A percentile compares a stretch with the other conserved stretches of the same genome.
These are phyloP conservation scores for Boletus vinaceobasis DNA, from an alignment of 768 basidiomycete genomes.

Conservation along the genomic window DNA sequence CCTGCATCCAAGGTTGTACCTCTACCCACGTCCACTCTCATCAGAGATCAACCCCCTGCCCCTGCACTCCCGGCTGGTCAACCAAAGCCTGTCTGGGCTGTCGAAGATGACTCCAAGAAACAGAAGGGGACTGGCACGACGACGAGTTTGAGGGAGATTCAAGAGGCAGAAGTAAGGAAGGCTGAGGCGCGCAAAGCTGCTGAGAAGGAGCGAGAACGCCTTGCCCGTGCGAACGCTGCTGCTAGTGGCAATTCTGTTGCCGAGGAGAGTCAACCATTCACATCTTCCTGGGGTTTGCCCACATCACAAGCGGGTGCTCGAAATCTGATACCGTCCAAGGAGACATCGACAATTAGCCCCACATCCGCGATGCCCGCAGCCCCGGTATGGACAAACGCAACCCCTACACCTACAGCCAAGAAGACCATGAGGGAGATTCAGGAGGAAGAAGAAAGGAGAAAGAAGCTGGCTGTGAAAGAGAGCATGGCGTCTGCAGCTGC, in stretches of 20 bases:
- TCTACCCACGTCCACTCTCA: slow-evolving; percentile 1
- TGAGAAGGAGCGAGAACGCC: slow-evolving; percentile 68
- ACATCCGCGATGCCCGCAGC: slow-evolving; percentile 31
- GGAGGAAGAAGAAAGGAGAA: slow-evolving; percentile 91
- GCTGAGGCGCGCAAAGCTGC: slow-evolving; percentile 71
- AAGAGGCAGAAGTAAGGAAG: slow-evolving; percentile 86
- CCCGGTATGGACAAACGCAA: slow-evolving; percentile 73
- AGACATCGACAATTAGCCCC: slow-evolving; percentile 27
- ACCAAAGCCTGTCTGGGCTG: slow-evolving; percentile 60
- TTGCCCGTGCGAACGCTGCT: slow-evolving; percentile 43
- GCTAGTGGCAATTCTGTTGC: slow-evolving; percentile 32
- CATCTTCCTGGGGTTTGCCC: slow-evolving; percentile 80
- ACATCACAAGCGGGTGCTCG: slow-evolving; percentile 75
- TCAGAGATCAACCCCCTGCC: slow-evolving; percentile 25
- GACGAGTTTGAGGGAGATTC: slow-evolving; percentile 87
- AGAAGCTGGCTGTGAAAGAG: slow-evolving; percentile 63
- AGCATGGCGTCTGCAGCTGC: slow-evolving; percentile 52
- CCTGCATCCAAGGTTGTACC: slow-evolving; percentile 17
- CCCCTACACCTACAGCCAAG: slow-evolving; percentile 56
- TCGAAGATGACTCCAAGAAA: slow-evolving; percentile 67
- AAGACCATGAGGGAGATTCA: slow-evolving; percentile 99
- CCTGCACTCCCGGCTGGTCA: slow-evolving; percentile 21
- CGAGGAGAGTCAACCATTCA: slow-evolving; percentile 62
- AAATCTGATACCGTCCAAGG: slow-evolving; percentile 39
- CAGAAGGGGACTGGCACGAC: slow-evolving; percentile 41